Evolutionary conservation across 768 basidiomycete genomes (phyloP).

Genomic region (Leccinum arenicola): DNA sequence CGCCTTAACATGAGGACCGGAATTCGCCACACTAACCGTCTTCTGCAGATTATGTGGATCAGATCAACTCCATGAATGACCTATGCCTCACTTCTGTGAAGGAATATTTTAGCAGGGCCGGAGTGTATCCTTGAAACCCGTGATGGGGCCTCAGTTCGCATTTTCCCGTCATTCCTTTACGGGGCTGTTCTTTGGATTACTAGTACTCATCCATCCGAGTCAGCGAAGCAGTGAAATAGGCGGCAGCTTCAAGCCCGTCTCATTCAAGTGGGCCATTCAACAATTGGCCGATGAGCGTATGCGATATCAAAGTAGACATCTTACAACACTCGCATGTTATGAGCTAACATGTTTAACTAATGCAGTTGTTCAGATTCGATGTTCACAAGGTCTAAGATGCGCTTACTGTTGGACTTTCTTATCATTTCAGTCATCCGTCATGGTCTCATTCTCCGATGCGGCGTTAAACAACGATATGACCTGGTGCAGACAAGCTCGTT

Average conservation of each 20-base stretch:
- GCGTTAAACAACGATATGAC: neutral
- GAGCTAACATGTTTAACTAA: neutral
- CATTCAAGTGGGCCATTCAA: neutral
- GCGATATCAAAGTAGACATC: neutral
- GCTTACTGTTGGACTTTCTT: neutral
- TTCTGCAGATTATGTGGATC: too few species aligned
- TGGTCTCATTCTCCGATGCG: neutral
- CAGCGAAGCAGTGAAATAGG: neutral
- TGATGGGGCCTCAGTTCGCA: too few species aligned
- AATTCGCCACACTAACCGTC: too few species aligned
- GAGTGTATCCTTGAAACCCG: too few species aligned
- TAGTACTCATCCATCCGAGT: neutral
- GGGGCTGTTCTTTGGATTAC: too few species aligned
- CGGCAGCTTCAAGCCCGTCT: neutral
- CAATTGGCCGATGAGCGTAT: neutral
- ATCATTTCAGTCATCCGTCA: neutral
- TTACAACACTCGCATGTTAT: neutral
- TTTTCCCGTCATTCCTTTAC: too few species aligned
- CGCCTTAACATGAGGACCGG: too few species aligned
- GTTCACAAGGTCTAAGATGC: too few species aligned
- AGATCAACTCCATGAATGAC: too few species aligned
- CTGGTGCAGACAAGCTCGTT: neutral
- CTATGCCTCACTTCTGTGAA: too few species aligned
- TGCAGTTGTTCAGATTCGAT: too few species aligned
- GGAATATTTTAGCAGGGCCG: too few species aligned